Base-by-base conservation (phyloP, 2,329 filamentous ascomycete species). In the Penicillium sp. region DNA sequence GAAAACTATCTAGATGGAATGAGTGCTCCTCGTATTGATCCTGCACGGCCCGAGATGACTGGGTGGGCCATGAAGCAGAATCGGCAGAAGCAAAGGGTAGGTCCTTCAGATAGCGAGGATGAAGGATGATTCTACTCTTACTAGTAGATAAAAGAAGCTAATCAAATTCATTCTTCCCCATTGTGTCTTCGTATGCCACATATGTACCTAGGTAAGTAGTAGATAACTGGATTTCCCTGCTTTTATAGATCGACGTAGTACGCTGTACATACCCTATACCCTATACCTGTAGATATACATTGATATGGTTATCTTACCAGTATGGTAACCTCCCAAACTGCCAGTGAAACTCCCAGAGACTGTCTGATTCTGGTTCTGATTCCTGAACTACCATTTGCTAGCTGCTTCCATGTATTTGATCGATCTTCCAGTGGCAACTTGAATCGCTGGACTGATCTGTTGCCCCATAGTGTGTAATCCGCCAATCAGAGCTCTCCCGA, bases 1-100 rank as follows among this genome's bases (percentile, higher is more conserved):
- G 79, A 82, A 50, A 76, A 83, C 47, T 89, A 86, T 69, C 72
- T 89, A 45, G 85, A 88, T 69, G 77, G 76, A 8, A 85, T 89
- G 69, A 86, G 84, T 67, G 81, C 82, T 23, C 80, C 80, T 16
- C 71, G 78, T 40, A 74, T 77, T 51, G 77, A 79, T 58, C 74
- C 74, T 29, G 73, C 73, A 2, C 66, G 67, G 9, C 74, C 74
- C 11, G 74, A 76, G 40, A 66, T 76, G 72, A 75, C 73, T 6
- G 74, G 74, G 2, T 75, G 73, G 73, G 74, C 74, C 5, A 76
- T 77, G 73, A 77, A 74, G 52, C 69, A 75, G 54, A 75, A 76
- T 51, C 66, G 73, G 31, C 66, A 70, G 58, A 74, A 67, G 54
- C 70, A 73, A 55, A 60, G 62, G 48, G 59, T 60, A 2, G 61